Conservation (phyloP, 768 basidiomycete species). For the Phaffia tasmanica region DNA sequence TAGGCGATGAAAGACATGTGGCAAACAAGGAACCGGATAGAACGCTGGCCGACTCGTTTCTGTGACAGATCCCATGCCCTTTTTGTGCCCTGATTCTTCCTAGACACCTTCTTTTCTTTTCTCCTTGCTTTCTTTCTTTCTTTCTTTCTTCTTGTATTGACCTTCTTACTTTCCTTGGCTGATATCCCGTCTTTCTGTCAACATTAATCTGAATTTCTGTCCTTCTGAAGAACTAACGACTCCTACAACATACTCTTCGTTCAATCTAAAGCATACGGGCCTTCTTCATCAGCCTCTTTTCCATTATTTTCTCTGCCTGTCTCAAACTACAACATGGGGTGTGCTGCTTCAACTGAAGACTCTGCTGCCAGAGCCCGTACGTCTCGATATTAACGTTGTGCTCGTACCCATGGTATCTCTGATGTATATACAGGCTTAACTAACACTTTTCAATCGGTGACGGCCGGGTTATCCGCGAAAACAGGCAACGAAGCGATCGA, state of each 20-base stretch:
- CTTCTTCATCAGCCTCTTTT: neutral
- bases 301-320: neutral
- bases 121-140: neutral
- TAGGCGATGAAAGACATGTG: neutral
- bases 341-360: constrained; percentile 34
- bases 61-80: neutral
- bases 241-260: neutral
- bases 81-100: neutral
- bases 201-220: neutral
- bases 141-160: neutral
- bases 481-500: constrained; percentile 79
- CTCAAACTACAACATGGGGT: constrained; percentile 30
- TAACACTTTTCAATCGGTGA: neutral
- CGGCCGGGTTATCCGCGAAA: neutral
- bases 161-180: neutral
- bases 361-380: constrained; percentile 28
- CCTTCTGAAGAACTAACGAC: neutral
- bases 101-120: neutral
- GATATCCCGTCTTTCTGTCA: neutral
- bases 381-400: neutral
- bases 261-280: neutral
- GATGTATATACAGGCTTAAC: neutral
- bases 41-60: too few relatives aligned
- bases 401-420: neutral
- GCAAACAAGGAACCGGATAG: too few relatives aligned